Percentiles rank a stretch among this genome's conserved stretches.
These are phyloP conservation scores for Trematosphaeria pertusa DNA, from an alignment of 2,329 filamentous ascomycete genomes.

Conservation along the genomic window DNA sequence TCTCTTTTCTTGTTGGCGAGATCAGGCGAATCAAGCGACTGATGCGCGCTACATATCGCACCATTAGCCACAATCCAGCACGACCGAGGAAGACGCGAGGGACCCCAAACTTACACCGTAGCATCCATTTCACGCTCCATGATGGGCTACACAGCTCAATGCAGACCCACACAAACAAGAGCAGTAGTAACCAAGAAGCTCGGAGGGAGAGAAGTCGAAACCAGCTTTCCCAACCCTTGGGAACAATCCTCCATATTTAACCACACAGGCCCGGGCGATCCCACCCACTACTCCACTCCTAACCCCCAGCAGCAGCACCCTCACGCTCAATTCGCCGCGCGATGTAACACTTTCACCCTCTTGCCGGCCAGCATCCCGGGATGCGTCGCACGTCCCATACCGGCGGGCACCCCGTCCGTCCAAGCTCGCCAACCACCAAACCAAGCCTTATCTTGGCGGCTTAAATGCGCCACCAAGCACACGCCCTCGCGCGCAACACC, in stretches of 20 bases:
- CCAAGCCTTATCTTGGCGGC: slow-evolving; percentile 36
- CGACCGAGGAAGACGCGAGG: background rate
- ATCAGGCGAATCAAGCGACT: slow-evolving; percentile 37
- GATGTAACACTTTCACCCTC: slow-evolving; percentile 42
- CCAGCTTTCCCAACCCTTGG: no score
- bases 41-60: slow-evolving; percentile 41
- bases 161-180: slow-evolving; percentile 5
- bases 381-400: no score
- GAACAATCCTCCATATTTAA: slow-evolving; percentile 39
- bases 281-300: slow-evolving; percentile 18
- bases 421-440: no score
- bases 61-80: background rate
- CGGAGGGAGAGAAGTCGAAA: slow-evolving; percentile 8
- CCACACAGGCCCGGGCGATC: slow-evolving; percentile 18
- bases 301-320: slow-evolving; percentile 16
- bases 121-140: slow-evolving; percentile 38
- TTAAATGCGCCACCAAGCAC: slow-evolving; percentile 27
- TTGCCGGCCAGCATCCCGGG: no score
- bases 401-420: no score
- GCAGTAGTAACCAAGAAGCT: slow-evolving; percentile 11
- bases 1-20: slow-evolving; percentile 37
- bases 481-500: slow-evolving; percentile 4
- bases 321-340: slow-evolving; percentile 31
- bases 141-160: slow-evolving; percentile 10
- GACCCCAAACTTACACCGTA: slow-evolving; percentile 31